Conservation (phyloP, 352 stramenopile species). For the Discostella stelligera region DNA sequence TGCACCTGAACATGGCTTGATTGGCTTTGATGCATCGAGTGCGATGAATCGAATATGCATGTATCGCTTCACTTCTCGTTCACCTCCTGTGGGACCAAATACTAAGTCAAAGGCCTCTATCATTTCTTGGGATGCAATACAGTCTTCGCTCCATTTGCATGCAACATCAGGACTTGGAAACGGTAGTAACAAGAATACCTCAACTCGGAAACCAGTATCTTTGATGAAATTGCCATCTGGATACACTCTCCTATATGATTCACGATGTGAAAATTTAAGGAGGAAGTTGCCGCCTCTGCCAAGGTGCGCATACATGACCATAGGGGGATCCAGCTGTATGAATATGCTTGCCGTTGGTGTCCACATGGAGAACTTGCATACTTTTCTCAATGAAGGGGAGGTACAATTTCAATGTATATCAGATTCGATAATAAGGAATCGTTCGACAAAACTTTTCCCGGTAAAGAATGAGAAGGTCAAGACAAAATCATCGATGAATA, state of each 20-base stretch:
- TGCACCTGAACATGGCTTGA: conserved; percentile 7
- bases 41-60: conserved; percentile 24
- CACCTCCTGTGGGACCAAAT: conserved; percentile 1
- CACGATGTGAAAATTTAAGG: neutral
- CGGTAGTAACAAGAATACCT: neutral
- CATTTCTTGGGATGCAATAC: conserved; percentile 37
- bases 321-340: conserved; percentile 9
- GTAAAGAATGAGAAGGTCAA: conserved; percentile 14
- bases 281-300: neutral
- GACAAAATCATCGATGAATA: conserved; percentile 29
- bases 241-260: conserved; percentile 18
- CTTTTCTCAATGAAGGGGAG: conserved; percentile 28
- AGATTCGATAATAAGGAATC: conserved; percentile 14
- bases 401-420: conserved; percentile 29
- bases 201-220: conserved; percentile 9
- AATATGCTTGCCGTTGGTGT: conserved; percentile 34
- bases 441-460: neutral
- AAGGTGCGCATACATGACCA: conserved; percentile 14
- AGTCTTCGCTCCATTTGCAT: conserved; percentile 28
- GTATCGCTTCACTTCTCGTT: conserved; percentile 19
- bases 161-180: neutral
- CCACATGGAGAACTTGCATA: conserved; percentile 28
- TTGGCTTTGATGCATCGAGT: conserved; percentile 26
- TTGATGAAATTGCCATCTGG: conserved; percentile 36
- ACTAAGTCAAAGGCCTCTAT: conserved; percentile 19